Conservation (phyloP, 345 rosid genomes). For the Firmiana major region DNA sequence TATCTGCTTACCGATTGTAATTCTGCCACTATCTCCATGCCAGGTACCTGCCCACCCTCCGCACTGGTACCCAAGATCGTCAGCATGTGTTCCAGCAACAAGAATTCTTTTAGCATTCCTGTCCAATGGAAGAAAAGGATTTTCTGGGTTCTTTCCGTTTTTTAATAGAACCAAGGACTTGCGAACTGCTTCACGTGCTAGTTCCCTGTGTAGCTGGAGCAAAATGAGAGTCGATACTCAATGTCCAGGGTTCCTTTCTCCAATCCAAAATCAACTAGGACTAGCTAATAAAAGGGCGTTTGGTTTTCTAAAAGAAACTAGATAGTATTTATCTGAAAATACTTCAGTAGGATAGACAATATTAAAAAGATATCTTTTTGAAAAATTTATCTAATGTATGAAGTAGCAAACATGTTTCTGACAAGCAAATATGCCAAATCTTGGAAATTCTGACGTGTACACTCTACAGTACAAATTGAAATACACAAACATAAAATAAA, state of each 20-base stretch:
- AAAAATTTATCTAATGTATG: not conserved
- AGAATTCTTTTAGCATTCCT: constrained; percentile 63
- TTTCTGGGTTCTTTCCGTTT: constrained; percentile 59
- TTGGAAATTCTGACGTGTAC: not conserved
- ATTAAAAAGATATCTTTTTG: not conserved
- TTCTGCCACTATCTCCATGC: constrained; percentile 67
- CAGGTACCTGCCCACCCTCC: constrained; percentile 87
- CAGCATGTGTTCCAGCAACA: constrained; percentile 75
- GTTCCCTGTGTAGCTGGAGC: constrained; percentile 68
- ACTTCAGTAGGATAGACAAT: not conserved
- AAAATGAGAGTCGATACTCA: not conserved
- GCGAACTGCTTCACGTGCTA: constrained; percentile 38
- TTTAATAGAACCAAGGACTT: constrained; percentile 26
- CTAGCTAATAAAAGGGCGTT: not conserved
- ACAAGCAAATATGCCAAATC: not conserved
- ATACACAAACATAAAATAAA: not conserved
- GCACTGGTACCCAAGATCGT: constrained; percentile 88
- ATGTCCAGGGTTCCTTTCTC: not conserved
- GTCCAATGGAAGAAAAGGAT: constrained; percentile 69
- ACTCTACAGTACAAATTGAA: not conserved
- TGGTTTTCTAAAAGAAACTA: not conserved
- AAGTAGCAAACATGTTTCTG: not conserved
- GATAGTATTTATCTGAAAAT: not conserved
- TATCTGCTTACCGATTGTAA: constrained; percentile 64
- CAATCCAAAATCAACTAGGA: not conserved